These are phyloP conservation scores for Microcyclosporella mali DNA, from an alignment of 2,329 filamentous ascomycete species.

Conservation along the genomic window DNA sequence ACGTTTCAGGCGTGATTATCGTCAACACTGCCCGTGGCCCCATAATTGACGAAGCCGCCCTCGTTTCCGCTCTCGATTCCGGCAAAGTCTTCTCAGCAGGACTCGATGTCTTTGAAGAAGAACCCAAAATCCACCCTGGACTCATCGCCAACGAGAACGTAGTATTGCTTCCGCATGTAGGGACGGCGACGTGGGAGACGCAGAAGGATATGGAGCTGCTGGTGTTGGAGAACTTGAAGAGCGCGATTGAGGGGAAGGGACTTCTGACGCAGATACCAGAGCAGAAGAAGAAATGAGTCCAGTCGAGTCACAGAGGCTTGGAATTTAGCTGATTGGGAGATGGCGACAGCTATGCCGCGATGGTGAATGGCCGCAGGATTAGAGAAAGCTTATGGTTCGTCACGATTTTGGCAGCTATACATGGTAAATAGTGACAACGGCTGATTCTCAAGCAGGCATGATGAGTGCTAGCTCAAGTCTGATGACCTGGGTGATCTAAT, in stretches of 20 bases:
- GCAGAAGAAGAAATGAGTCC: constrained; percentile 45
- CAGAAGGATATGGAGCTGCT: constrained; percentile 57
- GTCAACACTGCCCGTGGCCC: constrained; percentile 55
- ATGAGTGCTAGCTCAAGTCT: too few species aligned
- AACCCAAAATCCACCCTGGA: constrained; percentile 49
- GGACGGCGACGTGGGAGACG: constrained; percentile 55
- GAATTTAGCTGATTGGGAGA: too few species aligned
- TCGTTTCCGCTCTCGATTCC: constrained; percentile 48
- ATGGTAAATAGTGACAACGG: too few species aligned
- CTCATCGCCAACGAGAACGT: constrained; percentile 45
- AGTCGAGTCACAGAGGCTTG: too few species aligned
- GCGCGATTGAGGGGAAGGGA: constrained; percentile 50
- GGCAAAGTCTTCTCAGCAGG: constrained; percentile 51
- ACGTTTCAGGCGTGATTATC: constrained; percentile 38
- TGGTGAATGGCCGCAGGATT: too few species aligned
- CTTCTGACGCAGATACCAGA: constrained; percentile 57
- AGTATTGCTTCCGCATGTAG: constrained; percentile 55
- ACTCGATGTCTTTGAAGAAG: constrained; percentile 54
- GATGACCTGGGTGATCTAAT: too few species aligned
- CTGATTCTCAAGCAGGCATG: too few species aligned
- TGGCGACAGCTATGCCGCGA: too few species aligned
- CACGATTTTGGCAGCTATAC: too few species aligned
- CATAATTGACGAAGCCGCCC: constrained; percentile 51
- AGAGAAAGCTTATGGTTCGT: too few species aligned
- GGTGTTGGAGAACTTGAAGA: constrained; percentile 53